phyloP scores from a whole-genome alignment of 257 asterid species.

The Knoxia roxburghii region DNA sequence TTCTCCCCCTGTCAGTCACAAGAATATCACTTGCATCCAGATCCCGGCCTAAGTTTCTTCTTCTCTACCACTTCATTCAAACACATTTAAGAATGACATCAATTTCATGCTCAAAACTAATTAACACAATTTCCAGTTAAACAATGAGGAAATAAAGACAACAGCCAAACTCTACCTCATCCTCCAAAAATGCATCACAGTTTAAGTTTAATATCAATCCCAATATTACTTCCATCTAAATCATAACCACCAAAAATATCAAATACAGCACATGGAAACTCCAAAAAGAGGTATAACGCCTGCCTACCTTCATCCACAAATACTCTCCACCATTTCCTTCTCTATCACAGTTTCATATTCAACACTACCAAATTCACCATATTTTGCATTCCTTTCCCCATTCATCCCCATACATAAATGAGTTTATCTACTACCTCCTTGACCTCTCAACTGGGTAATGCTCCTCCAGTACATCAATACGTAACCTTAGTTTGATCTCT shows the following conservation, averaged over 20 bases:
- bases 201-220: neutral
- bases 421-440: neutral
- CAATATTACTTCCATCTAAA: neutral
- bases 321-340: neutral
- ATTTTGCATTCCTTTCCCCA: neutral
- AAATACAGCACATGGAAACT: neutral
- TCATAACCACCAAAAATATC: slow-evolving; percentile 4
- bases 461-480: neutral
- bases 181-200: neutral
- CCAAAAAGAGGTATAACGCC: neutral
- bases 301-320: neutral
- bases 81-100: too few relatives aligned
- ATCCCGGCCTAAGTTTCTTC: too few relatives aligned
- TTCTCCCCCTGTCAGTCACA: too few relatives aligned
- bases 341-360: neutral
- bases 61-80: too few relatives aligned
- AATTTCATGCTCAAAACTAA: too few relatives aligned
- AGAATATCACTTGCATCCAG: too few relatives aligned
- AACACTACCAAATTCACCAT: too few relatives aligned
- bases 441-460: neutral
- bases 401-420: slow-evolving; percentile 2
- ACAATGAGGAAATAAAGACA: too few relatives aligned
- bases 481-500: slow-evolving; percentile 12
- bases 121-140: too few relatives aligned
- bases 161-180: neutral